phyloP scores from a whole-genome alignment of 2,329 filamentous ascomycete genomes.

The Coniella lustricola region DNA sequence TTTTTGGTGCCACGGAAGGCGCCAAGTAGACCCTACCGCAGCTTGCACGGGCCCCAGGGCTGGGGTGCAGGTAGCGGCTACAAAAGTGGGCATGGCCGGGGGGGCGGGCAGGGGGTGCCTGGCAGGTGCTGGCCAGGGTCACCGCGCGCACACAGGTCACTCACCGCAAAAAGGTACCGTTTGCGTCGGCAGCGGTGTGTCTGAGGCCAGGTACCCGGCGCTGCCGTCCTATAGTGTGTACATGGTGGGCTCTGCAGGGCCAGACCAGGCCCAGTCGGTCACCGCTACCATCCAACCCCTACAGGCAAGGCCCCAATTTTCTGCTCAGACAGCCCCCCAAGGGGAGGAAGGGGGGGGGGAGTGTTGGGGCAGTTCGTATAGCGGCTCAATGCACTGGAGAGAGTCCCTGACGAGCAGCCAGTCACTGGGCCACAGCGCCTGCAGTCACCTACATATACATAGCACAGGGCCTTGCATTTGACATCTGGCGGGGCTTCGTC shows the following conservation, averaged over 20 bases:
- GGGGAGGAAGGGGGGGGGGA: neutral
- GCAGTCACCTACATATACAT: neutral
- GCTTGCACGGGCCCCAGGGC: too few relatives aligned
- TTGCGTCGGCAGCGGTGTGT: slow-evolving; percentile 3
- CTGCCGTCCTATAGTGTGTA: neutral
- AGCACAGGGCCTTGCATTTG: neutral
- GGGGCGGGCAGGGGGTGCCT: too few relatives aligned
- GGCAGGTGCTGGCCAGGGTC: too few relatives aligned
- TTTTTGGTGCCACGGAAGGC: too few relatives aligned
- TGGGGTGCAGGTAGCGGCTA: too few relatives aligned
- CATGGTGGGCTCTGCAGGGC: too few relatives aligned
- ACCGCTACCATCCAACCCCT: neutral
- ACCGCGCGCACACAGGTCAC: too few relatives aligned
- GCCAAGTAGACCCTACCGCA: too few relatives aligned
- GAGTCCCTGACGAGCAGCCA: too few relatives aligned
- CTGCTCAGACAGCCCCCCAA: neutral
- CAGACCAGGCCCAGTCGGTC: neutral
- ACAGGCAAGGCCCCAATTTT: neutral
- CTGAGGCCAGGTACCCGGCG: neutral
- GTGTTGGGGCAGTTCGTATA: too few relatives aligned
- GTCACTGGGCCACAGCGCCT: neutral
- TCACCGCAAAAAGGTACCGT: neutral
- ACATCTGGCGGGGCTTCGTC: neutral
- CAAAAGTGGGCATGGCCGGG: too few relatives aligned
- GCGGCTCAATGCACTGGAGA: too few relatives aligned